Base-by-base conservation (phyloP, 2,329 filamentous ascomycete genomes). In the Macrophomina phaseolina region DNA sequence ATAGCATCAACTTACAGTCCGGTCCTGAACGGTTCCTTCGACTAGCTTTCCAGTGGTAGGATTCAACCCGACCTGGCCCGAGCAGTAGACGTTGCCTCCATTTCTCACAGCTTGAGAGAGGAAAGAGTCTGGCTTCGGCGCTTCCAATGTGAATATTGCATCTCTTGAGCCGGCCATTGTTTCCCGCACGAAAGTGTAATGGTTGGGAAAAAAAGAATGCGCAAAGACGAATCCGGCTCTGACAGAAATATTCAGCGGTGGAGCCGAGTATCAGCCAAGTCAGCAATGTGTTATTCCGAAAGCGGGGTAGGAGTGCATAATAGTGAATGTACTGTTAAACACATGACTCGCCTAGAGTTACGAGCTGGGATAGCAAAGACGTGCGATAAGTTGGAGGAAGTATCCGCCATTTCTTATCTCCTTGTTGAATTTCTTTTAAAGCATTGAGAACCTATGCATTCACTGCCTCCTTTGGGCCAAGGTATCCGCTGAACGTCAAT, bases 101-200 rank as follows among this genome's bases (percentile, higher is more conserved):
- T 51, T 51, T 6, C 14, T 38, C 11, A 65, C 48, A 4, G 49
- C 63, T 32, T 65, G 63, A 4, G 63, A 65, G 11, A 65, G 52
- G 4, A 56, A 87, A 16, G 42, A 18, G 4, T 28, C 23, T 1
- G 53, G 53, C 36, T 56, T 56, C 11, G 53, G 36, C 18, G 53
- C 53, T n/a, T 28, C 16, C 32, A 16, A 8, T 5, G 51, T 36
- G 30, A 9, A 53, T 14, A 53, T n/a, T 36, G 51, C 30, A n/a
- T 36, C 51, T 36, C 51, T 36, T 4, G 51, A 23, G 2, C 14
- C 7, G 30, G 51, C 51, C 51, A 53, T 53, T 32, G 28, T 52
- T 9, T 6, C 12, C 16, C 23, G 23, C 28, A 16, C 28, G 8
- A 12, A 40, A 14, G 8, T 9, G 8, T 9, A 40, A 40, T 40